Conservation (phyloP, 768 basidiomycete species). For the Mycena kentingensis region DNA sequence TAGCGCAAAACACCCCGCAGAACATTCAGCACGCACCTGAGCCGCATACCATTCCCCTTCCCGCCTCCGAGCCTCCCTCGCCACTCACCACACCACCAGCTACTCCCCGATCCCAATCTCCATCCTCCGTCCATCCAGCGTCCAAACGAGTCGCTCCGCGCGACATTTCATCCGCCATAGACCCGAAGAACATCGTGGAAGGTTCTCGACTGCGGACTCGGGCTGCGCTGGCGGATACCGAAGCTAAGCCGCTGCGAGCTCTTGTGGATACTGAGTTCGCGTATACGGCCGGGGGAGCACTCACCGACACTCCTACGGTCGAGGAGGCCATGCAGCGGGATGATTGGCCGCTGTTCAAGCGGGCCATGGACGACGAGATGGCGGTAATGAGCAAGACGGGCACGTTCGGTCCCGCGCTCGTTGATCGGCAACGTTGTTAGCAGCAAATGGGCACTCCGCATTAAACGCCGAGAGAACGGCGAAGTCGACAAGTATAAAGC, state of each 20-base stretch:
- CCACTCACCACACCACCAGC: conserved; percentile 15
- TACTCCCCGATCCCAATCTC: neutral
- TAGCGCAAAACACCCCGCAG: neutral
- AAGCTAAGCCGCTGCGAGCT: neutral
- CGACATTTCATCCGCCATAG: conserved; percentile 9
- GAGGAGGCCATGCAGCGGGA: conserved; percentile 10
- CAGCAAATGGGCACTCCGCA: conserved; percentile 29
- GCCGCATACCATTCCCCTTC: neutral
- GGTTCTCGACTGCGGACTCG: conserved; percentile 5
- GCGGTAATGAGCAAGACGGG: neutral
- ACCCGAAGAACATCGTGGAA: conserved; percentile 8
- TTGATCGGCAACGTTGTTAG: conserved; percentile 27
- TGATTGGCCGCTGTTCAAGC: conserved; percentile 14
- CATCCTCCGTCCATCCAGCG: neutral
- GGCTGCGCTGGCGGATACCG: neutral
- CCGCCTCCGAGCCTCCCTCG: neutral
- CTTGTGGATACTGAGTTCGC: conserved; percentile 4
- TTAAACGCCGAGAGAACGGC: conserved; percentile 37
- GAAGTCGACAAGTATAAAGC: conserved; percentile 34
- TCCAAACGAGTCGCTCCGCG: conserved; percentile 1
- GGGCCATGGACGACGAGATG: too few relatives aligned
- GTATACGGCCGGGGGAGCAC: conserved; percentile 1
- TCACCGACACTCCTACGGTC: conserved; percentile 9
- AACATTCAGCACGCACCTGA: conserved; percentile 14
- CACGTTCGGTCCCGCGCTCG: conserved; percentile 21